Evolutionary conservation across 495 filamentous ascomycete species (phyloP).

Genomic region (Trichocladium uniseriatum): DNA sequence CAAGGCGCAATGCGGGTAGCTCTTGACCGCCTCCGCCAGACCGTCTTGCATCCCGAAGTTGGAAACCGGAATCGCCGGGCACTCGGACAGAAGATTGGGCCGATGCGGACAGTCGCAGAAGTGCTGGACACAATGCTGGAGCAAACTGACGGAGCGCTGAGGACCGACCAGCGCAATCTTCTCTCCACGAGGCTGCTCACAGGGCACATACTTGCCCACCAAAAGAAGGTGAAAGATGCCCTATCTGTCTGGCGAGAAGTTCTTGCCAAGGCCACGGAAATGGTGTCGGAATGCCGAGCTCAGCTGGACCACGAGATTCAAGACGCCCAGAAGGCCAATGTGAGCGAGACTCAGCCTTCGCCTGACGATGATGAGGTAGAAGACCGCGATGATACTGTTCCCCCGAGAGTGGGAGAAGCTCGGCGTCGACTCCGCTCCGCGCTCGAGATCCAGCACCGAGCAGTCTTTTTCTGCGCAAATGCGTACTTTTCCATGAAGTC

Average conservation of each 20-base stretch:
- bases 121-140: slow-evolving; percentile 87
- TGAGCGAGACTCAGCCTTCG: slow-evolving; percentile 13
- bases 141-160: slow-evolving; percentile 53
- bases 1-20: slow-evolving; percentile 54
- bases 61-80: slow-evolving; percentile 57
- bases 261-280: slow-evolving; percentile 39
- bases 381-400: slow-evolving; percentile 20
- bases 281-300: slow-evolving; percentile 56
- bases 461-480: slow-evolving; percentile 76
- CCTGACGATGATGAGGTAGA: slow-evolving; percentile 35
- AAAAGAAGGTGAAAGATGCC: slow-evolving; percentile 44
- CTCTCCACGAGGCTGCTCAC: slow-evolving; percentile 52
- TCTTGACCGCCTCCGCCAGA: slow-evolving; percentile 58
- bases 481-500: slow-evolving; percentile 74
- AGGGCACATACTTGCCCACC: slow-evolving; percentile 68
- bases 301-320: slow-evolving; percentile 50
- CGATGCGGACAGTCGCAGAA: slow-evolving; percentile 69
- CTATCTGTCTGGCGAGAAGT: slow-evolving; percentile 57
- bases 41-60: slow-evolving; percentile 76
- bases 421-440: slow-evolving; percentile 58
- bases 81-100: slow-evolving; percentile 53
- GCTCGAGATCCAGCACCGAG: slow-evolving; percentile 73
- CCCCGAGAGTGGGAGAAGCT: slow-evolving; percentile 43
- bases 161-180: slow-evolving; percentile 55
- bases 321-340: slow-evolving; percentile 20